Evolutionary conservation across 2,329 filamentous ascomycete genomes (phyloP).

Genomic region (Fusarium sororula): DNA sequence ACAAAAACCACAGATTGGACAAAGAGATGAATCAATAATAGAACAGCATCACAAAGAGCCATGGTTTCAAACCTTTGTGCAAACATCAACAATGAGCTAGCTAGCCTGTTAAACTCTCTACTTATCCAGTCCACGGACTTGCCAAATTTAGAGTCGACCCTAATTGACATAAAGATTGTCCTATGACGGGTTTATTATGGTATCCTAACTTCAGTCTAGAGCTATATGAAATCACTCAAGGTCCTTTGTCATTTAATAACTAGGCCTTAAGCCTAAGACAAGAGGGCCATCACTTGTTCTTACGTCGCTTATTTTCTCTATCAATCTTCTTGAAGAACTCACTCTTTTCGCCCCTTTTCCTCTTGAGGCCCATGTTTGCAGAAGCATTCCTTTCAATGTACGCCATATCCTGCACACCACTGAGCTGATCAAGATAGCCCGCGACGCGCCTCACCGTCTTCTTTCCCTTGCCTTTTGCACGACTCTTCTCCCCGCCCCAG

Average conservation of each 20-base stretch:
- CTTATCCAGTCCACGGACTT: accelerated
- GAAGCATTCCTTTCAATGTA: slow-evolving; percentile 81
- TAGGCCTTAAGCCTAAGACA: too few relatives aligned
- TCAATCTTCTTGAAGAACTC: slow-evolving; percentile 55
- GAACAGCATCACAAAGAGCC: neutral
- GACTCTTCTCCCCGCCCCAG: neutral
- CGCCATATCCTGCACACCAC: slow-evolving; percentile 95
- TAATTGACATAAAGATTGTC: accelerated
- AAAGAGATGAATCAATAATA: accelerated
- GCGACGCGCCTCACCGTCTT: slow-evolving; percentile 76
- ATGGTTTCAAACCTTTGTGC: accelerated
- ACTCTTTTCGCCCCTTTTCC: neutral
- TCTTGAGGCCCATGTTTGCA: slow-evolving; percentile 40
- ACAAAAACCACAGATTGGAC: neutral
- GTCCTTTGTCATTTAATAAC: too few relatives aligned
- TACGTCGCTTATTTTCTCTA: slow-evolving; percentile 47
- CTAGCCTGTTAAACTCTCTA: accelerated
- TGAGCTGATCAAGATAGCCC: slow-evolving; percentile 85
- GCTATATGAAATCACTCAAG: accelerated
- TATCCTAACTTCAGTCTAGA: accelerated
- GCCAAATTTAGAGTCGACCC: neutral
- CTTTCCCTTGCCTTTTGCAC: slow-evolving; percentile 68
- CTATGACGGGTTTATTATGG: too few relatives aligned
- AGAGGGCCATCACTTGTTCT: accelerated
- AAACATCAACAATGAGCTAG: neutral